A percentile compares a stretch with the other conserved stretches of the same genome.
Evolutionary conservation across 1,284 basidiomycete species (phyloP).

Genomic region (Trichosporon faecale): DNA sequence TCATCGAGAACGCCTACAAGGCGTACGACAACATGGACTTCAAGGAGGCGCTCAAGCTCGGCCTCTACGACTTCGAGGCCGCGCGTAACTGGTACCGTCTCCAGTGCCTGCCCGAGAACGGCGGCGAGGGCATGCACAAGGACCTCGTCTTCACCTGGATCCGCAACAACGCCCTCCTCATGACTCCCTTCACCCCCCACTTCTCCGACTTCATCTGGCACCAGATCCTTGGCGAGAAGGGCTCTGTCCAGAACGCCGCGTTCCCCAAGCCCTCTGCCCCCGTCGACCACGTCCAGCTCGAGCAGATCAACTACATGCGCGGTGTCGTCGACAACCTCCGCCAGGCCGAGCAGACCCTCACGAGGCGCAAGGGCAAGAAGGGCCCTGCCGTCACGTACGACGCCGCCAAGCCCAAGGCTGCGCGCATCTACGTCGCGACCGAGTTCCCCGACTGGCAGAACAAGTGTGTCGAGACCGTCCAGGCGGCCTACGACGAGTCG

Average conservation of each 20-base stretch:
- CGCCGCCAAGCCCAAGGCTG: constrained; percentile 76
- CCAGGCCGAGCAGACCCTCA: constrained; percentile 74
- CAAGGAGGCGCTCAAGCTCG: constrained; percentile 92
- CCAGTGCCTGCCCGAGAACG: constrained; percentile 70
- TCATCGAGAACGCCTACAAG: constrained; percentile 73
- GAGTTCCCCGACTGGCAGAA: constrained; percentile 94
- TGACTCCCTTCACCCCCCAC: constrained; percentile 89
- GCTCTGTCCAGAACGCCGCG: constrained; percentile 74
- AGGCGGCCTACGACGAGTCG: constrained; percentile 64
- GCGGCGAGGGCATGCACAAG: constrained; percentile 74
- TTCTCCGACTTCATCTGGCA: constrained; percentile 90
- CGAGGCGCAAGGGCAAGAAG: constrained; percentile 61
- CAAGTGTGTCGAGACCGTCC: constrained; percentile 70
- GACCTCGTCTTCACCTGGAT: constrained; percentile 76
- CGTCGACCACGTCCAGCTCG: constrained; percentile 59
- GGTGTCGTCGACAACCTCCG: constrained; percentile 63
- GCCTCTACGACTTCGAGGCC: constrained; percentile 93
- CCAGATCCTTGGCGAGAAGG: constrained; percentile 66
- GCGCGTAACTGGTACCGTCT: constrained; percentile 95
- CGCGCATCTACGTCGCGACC: constrained; percentile 84
- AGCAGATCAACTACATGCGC: constrained; percentile 66
- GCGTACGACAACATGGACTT: constrained; percentile 80
- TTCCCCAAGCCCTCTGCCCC: constrained; percentile 56
- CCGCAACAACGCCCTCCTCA: constrained; percentile 69
- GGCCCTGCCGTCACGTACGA: constrained; percentile 60